Percentiles rank a stretch among this genome's conserved stretches.
These are phyloP conservation scores for Saccharomycopsis oosterbeekiorum DNA, from an alignment of 805 yeast species.

Conservation along the genomic window DNA sequence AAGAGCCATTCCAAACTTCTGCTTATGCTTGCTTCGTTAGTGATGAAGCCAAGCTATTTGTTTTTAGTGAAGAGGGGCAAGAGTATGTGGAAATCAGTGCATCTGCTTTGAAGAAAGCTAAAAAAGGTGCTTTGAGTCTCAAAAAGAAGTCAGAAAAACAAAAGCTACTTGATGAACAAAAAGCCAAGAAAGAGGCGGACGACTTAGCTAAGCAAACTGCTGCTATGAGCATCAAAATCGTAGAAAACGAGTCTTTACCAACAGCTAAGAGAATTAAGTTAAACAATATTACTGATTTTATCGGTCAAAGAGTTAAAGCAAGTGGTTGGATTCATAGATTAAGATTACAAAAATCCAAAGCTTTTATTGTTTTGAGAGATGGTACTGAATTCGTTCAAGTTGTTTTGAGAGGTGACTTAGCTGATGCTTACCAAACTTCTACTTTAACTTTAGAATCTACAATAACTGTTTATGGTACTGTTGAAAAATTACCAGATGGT, in stretches of 20 bases:
- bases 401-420: constrained; percentile 83
- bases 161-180: constrained; percentile 42
- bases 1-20: constrained; percentile 66
- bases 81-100: constrained; percentile 73
- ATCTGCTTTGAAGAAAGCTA: constrained; percentile 90
- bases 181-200: constrained; percentile 49
- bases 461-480: constrained; percentile 66
- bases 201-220: constrained; percentile 71
- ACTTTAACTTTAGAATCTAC: constrained; percentile 86
- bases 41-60: constrained; percentile 40
- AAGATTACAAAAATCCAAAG: constrained; percentile 85
- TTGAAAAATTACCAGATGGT: constrained; percentile 86
- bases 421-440: constrained; percentile 77
- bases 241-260: constrained; percentile 67
- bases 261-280: constrained; percentile 61
- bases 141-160: constrained; percentile 55
- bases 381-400: constrained; percentile 89
- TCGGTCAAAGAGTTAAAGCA: constrained; percentile 65
- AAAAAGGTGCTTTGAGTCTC: constrained; percentile 88
- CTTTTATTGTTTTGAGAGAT: constrained; percentile 86
- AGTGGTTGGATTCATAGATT: constrained; percentile 97
- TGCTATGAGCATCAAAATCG: constrained; percentile 66
- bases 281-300: constrained; percentile 37
- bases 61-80: constrained; percentile 51
- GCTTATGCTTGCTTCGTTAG: constrained; percentile 66